Evolutionary conservation across 1,284 basidiomycete genomes (phyloP).

Genomic region (Ceratobasidium sp.): DNA sequence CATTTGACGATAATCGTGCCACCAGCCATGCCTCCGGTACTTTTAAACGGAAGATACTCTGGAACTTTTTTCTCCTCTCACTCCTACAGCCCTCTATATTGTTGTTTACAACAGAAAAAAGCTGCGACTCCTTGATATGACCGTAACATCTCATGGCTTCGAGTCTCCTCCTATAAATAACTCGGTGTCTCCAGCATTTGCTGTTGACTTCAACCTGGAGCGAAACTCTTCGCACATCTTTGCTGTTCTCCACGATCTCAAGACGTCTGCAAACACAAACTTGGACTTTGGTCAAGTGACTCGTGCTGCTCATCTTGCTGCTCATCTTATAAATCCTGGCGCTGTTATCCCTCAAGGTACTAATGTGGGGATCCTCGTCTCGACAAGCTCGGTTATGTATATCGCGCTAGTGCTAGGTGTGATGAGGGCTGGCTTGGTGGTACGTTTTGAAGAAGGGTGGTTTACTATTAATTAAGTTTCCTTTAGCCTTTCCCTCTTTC

Average conservation of each 20-base stretch:
- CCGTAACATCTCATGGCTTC: not conserved
- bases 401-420: not conserved
- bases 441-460: not conserved
- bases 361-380: not conserved
- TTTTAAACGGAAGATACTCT: no score
- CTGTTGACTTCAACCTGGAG: conserved; percentile 9
- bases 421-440: conserved; percentile 7
- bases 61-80: no score
- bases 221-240: not conserved
- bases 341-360: not conserved
- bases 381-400: conserved; percentile 3
- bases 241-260: conserved; percentile 11
- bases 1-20: no score
- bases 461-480: not conserved
- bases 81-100: no score
- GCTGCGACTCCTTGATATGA: no score
- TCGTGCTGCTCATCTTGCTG: conserved; percentile 1
- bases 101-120: no score
- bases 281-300: not conserved
- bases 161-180: not conserved
- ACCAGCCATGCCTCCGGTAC: no score
- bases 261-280: not conserved
- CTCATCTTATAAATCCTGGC: not conserved
- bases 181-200: not conserved
- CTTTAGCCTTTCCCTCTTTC: conserved; percentile 13